phyloP scores from a whole-genome alignment of 176 grass and related monocot genomes.

The Echinochloa phyllopogon region DNA sequence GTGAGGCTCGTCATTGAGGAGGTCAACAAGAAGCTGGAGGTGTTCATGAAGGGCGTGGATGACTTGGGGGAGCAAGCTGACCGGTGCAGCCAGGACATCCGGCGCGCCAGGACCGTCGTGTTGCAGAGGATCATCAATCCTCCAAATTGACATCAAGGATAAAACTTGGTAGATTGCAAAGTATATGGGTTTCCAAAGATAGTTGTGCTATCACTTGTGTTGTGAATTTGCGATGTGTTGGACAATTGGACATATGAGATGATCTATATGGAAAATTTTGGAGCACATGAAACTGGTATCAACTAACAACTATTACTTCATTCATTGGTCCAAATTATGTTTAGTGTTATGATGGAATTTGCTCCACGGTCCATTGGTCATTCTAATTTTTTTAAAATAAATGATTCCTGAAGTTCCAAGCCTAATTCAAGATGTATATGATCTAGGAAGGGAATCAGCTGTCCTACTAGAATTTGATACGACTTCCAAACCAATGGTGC shows the following conservation, averaged over 20 bases:
- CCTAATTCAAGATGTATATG: neutral
- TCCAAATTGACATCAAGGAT: slow-evolving; percentile 40
- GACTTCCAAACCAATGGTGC: neutral
- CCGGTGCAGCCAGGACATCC: slow-evolving; percentile 59
- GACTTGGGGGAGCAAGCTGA: slow-evolving; percentile 57
- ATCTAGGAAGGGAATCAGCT: no score
- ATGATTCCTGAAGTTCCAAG: neutral
- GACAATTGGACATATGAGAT: slow-evolving; percentile 2
- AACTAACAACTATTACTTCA: neutral
- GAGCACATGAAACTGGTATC: neutral
- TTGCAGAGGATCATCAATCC: slow-evolving; percentile 65
- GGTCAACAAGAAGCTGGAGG: slow-evolving; percentile 58
- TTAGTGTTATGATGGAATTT: neutral
- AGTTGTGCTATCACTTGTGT: neutral
- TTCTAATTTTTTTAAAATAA: no score
- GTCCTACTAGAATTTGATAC: no score
- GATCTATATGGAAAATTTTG: neutral
- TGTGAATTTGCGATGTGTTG: slow-evolving; percentile 13
- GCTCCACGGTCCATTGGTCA: no score
- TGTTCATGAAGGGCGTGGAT: slow-evolving; percentile 63
- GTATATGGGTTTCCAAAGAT: neutral
- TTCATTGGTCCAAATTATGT: neutral
- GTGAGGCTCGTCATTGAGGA: slow-evolving; percentile 53
- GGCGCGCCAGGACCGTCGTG: slow-evolving; percentile 51
- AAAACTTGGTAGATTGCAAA: neutral